Evolutionary conservation across 176 grass and related monocot genomes (phyloP).

Genomic region (Saccharum officinarum): DNA sequence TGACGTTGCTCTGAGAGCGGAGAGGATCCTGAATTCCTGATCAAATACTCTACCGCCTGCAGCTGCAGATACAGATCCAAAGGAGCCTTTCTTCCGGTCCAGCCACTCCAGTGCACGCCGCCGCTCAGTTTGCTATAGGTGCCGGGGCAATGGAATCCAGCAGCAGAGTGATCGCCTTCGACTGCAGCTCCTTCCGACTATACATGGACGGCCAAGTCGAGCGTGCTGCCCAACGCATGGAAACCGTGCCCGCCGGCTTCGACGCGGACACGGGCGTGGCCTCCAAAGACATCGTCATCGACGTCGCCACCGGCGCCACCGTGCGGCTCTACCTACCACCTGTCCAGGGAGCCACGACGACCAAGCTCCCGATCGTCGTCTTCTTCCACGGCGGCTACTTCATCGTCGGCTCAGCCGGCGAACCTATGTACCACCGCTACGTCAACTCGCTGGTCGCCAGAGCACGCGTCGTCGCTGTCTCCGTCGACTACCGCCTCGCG

Average conservation of each 20-base stretch:
- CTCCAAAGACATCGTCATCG: conserved; percentile 42
- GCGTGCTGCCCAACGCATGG: not conserved
- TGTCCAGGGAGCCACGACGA: not conserved
- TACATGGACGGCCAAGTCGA: conserved; percentile 43
- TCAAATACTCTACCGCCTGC: not conserved
- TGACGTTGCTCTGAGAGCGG: not conserved
- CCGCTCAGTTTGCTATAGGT: not conserved
- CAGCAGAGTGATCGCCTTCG: conserved; percentile 25
- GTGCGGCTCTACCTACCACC: conserved; percentile 31
- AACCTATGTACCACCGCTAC: conserved; percentile 28
- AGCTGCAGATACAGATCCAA: not conserved
- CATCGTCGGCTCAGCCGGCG: conserved; percentile 40
- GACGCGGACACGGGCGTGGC: conserved; percentile 39
- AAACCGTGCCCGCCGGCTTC: conserved; percentile 28
- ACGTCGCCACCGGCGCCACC: conserved; percentile 27
- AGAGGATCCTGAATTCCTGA: not conserved
- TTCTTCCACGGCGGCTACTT: conserved; percentile 75
- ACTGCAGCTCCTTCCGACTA: conserved; percentile 2
- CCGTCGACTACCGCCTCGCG: conserved; percentile 65
- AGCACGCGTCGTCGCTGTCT: conserved; percentile 44
- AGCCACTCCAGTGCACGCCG: not conserved
- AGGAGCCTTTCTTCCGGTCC: not conserved
- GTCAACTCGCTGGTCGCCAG: conserved; percentile 47
- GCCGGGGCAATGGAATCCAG: conserved; percentile 23
- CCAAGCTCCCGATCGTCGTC: conserved; percentile 46